A percentile compares a stretch with the other conserved stretches of the same genome.
These are phyloP conservation scores for Lentinula aciculospora DNA, from an alignment of 768 basidiomycete species.

Conservation along the genomic window DNA sequence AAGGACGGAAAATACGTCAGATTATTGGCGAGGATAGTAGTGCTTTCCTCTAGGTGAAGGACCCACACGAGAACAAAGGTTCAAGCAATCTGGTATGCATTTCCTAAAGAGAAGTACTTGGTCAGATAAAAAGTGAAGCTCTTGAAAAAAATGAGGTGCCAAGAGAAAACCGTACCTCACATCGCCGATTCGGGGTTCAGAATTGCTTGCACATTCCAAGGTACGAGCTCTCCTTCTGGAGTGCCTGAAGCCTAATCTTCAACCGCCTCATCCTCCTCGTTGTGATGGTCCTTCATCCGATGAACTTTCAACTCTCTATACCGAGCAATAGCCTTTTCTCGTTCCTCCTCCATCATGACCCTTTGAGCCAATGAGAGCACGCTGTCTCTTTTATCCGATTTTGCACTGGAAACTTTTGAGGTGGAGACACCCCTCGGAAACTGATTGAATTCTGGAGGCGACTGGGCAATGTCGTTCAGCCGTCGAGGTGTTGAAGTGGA, in stretches of 20 bases:
- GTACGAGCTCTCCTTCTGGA: not conserved
- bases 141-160: not conserved
- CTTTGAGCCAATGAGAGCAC: conserved; percentile 73
- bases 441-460: conserved; percentile 58
- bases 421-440: conserved; percentile 41
- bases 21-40: no score
- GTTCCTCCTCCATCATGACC: conserved; percentile 70
- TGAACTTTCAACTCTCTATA: conserved; percentile 65
- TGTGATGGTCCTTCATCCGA: conserved; percentile 22
- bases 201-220: not conserved
- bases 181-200: not conserved
- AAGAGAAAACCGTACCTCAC: not conserved
- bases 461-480: conserved; percentile 66
- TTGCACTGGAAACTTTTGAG: not conserved
- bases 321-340: conserved; percentile 59
- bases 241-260: not conserved
- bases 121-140: not conserved
- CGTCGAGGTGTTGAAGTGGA: conserved; percentile 56
- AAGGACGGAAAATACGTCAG: no score
- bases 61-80: no score
- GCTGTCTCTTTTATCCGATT: conserved; percentile 25
- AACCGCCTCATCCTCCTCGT: not conserved
- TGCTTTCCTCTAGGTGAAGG: no score
- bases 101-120: not conserved
- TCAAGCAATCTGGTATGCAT: no score